These are phyloP conservation scores for Dryas octopetala DNA, from an alignment of 306 rosid genomes.

Conservation along the genomic window DNA sequence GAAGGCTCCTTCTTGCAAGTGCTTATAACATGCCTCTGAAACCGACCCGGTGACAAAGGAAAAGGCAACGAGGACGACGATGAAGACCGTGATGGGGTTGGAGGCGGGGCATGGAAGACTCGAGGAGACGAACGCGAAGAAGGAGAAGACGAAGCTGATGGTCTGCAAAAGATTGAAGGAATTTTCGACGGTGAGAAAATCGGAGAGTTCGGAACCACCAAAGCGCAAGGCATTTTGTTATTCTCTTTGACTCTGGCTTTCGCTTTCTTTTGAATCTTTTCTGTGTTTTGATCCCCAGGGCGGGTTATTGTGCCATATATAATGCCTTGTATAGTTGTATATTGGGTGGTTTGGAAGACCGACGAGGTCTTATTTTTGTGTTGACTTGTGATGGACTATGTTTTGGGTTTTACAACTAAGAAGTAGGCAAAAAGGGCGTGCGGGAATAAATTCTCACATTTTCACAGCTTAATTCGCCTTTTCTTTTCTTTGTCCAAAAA, in stretches of 20 bases:
- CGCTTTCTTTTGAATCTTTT: neutral
- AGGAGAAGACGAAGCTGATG: constrained; percentile 23
- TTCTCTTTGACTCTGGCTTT: neutral
- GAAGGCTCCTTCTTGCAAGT: constrained; percentile 8
- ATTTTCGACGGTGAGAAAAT: constrained; percentile 43
- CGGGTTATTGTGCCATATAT: no score
- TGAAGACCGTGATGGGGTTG: constrained; percentile 12
- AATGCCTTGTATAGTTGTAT: no score
- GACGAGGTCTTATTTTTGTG: no score
- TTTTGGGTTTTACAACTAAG: no score
- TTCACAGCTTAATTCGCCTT: no score
- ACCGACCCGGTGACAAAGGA: constrained; percentile 7
- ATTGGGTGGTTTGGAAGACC: no score
- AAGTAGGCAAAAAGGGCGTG: no score
- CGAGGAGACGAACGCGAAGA: constrained; percentile 37
- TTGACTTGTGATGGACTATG: no score
- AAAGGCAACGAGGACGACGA: constrained; percentile 7
- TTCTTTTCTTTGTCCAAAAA: no score
- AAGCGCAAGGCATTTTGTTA: constrained; percentile 37
- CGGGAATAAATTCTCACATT: no score
- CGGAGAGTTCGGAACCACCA: constrained; percentile 39
- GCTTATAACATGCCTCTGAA: constrained; percentile 8
- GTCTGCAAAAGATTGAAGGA: constrained; percentile 30
- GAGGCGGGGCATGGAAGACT: constrained; percentile 25
- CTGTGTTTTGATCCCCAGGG: neutral